These are phyloP conservation scores for Fusarium compactum DNA, from an alignment of 2,329 filamentous ascomycete genomes.

Conservation along the genomic window DNA sequence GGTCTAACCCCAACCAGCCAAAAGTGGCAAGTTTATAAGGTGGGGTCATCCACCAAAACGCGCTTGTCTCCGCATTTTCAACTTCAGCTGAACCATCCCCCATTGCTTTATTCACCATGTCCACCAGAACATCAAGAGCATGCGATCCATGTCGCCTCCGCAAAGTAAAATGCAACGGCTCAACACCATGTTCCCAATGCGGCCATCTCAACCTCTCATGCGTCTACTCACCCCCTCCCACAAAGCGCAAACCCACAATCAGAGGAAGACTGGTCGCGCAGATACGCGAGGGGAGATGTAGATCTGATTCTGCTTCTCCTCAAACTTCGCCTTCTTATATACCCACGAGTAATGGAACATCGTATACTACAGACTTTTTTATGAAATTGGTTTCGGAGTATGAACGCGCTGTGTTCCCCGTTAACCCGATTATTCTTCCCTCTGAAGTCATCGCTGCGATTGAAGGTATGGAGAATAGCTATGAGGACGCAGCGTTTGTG, in stretches of 20 bases:
- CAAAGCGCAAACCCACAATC: slow-evolving; percentile 52
- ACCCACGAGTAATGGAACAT: slow-evolving; percentile 16
- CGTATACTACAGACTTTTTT: slow-evolving; percentile 51
- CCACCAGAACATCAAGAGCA: slow-evolving; percentile 44
- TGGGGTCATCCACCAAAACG: neutral
- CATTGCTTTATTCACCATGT: slow-evolving; percentile 4
- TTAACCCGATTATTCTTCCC: slow-evolving; percentile 52
- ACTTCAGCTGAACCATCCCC: neutral
- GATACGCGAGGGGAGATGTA: slow-evolving; percentile 47
- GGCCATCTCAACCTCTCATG: slow-evolving; percentile 52
- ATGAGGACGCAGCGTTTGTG: slow-evolving; percentile 53
- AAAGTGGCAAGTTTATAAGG: neutral
- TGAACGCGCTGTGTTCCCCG: slow-evolving; percentile 53
- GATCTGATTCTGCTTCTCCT: slow-evolving; percentile 25
- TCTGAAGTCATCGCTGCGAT: slow-evolving; percentile 51
- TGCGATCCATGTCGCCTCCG: slow-evolving; percentile 56
- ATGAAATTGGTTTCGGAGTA: slow-evolving; percentile 51
- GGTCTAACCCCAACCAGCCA: neutral
- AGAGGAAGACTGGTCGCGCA: slow-evolving; percentile 53
- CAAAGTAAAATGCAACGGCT: slow-evolving; percentile 54
- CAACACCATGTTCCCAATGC: slow-evolving; percentile 53
- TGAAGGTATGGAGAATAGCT: slow-evolving; percentile 49
- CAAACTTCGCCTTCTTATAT: slow-evolving; percentile 9
- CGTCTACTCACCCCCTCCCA: slow-evolving; percentile 50
- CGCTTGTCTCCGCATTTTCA: neutral